Evolutionary conservation across 208 protist genomes (phyloP), one percentile per base, ranked within the genome.

Genomic region (Acanthamoeba culbertsoni): DNA sequence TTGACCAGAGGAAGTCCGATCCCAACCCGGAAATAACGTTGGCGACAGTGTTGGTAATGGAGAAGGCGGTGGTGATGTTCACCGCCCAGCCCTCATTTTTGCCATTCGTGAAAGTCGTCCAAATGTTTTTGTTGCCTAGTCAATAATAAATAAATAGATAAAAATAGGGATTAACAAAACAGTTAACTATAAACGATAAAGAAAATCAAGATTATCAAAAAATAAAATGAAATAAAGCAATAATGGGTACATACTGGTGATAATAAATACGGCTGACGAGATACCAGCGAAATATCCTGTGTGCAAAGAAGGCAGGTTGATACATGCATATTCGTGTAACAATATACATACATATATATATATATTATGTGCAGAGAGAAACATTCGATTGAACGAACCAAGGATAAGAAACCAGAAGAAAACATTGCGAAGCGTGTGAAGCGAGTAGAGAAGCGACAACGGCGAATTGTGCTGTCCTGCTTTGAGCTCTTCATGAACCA

Each of bases 331-430:
- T n/a, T n/a, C n/a, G n/a, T n/a, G 51, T 59, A 59, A 59, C 16
- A 59, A 59, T 23, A 59, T n/a, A 14, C 14, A 59, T n/a, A 14
- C 23, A 59, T 59, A 59, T 14, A 59, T n/a, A 59, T 23, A 59
- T 59, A 23, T n/a, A 59, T n/a, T 59, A 59, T 59, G 51, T 59
- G 23, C n/a, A n/a, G n/a, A n/a, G n/a, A n/a, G n/a, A n/a, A n/a
- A n/a, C n/a, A n/a, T n/a, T n/a, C n/a, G n/a, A n/a, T n/a, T n/a
- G 51, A n/a, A 23, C 51, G 14, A n/a, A 59, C 68, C 68, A 20
- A 79, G 2, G 20, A 48, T 79, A 26, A 79, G 68, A 28, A 79
- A 51, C 68, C 33, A 79, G 68, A 79, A 79, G 68, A 79, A 79
- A 20, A 79, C 28, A 40, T 79, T 79, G 4, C 68, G 68, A 33